Evolutionary conservation across 495 filamentous ascomycete species (phyloP), one percentile per base, ranked within the genome.

Genomic region (Hyaloscypha finlandica): DNA sequence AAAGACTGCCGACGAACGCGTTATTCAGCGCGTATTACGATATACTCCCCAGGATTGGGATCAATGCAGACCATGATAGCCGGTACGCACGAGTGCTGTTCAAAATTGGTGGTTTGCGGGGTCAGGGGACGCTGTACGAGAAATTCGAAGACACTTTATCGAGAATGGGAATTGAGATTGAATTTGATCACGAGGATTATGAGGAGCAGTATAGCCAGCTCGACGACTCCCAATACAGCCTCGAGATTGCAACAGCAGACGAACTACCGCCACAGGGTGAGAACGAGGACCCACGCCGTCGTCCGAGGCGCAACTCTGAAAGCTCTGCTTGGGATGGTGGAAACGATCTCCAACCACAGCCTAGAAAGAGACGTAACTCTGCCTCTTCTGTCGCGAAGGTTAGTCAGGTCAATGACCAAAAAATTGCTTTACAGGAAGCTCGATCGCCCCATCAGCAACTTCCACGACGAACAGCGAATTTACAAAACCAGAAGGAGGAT

Each of bases 21-120:
- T 83, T 96, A 32, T 96, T 94, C 77, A 80, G 83, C 20, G 90
- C 92, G 39, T 95, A 95, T 71, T 89, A 96, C 70, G 79, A 85
- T 64, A 81, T 92, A 32, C 83, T 95, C 52, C 82, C 82, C 3
- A 81, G 87, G 72, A 78, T 90, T 81, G 89, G 87, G 67, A 77
- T 88, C 68, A 81, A 92, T 68, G 81, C 86, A 39, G 88, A 91
- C 67, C 84, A 92, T 69, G 89, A 93, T 72, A 86, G 85, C 70
- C 82, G 87, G 61, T 92, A 91, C 72, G 83, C 92, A 77, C 86
- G 90, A 74, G 88, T 93, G 74, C 76, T 97, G 66, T 89, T 96
- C 75, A 90, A 89, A 76, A 88, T 97, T 79, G 91, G 92, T 48
- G 88, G 86, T 70, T 77, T 83, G 71, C 75, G 68, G 62, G 71